phyloP scores from a whole-genome alignment of 2,329 filamentous ascomycete species.

The Colletotrichum limetticola region DNA sequence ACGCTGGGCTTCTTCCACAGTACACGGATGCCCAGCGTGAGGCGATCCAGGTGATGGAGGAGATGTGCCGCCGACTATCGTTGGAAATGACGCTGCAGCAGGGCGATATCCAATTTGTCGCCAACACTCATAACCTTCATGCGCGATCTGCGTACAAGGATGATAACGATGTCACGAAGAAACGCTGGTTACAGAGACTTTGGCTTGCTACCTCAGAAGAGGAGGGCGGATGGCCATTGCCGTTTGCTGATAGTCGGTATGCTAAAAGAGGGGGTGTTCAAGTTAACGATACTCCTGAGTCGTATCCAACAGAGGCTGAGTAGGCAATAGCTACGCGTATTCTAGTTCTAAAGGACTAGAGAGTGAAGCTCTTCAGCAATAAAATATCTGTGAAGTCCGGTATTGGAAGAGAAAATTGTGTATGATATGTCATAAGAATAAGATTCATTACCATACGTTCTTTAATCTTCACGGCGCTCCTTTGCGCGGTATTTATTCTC shows the following conservation, averaged over 20 bases:
- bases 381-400: too few relatives aligned
- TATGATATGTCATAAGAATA: too few relatives aligned
- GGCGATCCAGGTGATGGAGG: background rate
- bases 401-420: too few relatives aligned
- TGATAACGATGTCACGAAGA: background rate
- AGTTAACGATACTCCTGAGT: background rate
- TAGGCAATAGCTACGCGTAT: background rate
- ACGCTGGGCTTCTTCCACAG: background rate
- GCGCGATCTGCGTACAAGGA: background rate
- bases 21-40: background rate
- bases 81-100: background rate
- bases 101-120: background rate
- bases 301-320: background rate
- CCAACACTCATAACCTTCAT: background rate
- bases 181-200: background rate
- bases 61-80: background rate
- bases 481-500: background rate
- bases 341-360: too few relatives aligned
- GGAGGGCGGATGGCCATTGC: background rate
- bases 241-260: background rate
- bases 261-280: background rate
- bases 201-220: background rate
- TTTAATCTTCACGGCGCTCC: too few relatives aligned
- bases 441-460: fast-evolving
- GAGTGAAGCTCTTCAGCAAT: too few relatives aligned